Conservation (phyloP, 1,284 basidiomycete species). For the Cutaneotrichosporon spelunceum region DNA sequence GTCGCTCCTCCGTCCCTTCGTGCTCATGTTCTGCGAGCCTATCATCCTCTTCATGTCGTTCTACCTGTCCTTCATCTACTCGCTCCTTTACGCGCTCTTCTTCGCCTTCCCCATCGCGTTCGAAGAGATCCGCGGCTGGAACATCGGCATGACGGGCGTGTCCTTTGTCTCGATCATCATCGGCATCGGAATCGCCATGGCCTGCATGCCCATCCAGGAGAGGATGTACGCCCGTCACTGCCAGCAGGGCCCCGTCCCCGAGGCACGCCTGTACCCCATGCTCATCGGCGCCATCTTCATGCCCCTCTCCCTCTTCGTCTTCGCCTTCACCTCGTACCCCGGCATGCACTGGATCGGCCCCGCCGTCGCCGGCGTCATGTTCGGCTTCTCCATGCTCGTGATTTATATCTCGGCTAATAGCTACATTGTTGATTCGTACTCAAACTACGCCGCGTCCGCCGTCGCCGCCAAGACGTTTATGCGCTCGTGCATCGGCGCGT, state of each 20-base stretch:
- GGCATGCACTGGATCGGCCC: constrained; percentile 43
- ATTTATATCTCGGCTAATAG: constrained; percentile 49
- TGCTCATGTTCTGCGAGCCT: constrained; percentile 51
- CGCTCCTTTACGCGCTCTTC: constrained; percentile 47
- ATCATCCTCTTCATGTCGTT: constrained; percentile 54
- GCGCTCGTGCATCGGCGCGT: constrained; percentile 52
- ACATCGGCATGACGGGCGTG: constrained; percentile 45
- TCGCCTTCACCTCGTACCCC: constrained; percentile 43
- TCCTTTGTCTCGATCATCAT: constrained; percentile 47
- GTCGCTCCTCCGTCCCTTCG: constrained; percentile 50
- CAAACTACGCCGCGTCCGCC: constrained; percentile 45
- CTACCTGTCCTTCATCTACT: constrained; percentile 55
- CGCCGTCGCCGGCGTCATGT: constrained; percentile 33
- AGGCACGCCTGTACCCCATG: constrained; percentile 42
- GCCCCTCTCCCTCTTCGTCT: constrained; percentile 51
- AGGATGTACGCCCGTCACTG: constrained; percentile 35
- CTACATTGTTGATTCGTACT: constrained; percentile 43
- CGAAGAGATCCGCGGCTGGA: constrained; percentile 48
- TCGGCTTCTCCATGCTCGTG: constrained; percentile 42
- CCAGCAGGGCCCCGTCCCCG: constrained; percentile 30
- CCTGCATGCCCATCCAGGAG: constrained; percentile 41
- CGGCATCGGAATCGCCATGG: constrained; percentile 40
- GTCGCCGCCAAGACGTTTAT: constrained; percentile 56
- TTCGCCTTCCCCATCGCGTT: constrained; percentile 50
- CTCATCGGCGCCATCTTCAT: constrained; percentile 43